Base-by-base conservation (phyloP, 768 basidiomycete species). In the Clitopilus passeckerianus region DNA sequence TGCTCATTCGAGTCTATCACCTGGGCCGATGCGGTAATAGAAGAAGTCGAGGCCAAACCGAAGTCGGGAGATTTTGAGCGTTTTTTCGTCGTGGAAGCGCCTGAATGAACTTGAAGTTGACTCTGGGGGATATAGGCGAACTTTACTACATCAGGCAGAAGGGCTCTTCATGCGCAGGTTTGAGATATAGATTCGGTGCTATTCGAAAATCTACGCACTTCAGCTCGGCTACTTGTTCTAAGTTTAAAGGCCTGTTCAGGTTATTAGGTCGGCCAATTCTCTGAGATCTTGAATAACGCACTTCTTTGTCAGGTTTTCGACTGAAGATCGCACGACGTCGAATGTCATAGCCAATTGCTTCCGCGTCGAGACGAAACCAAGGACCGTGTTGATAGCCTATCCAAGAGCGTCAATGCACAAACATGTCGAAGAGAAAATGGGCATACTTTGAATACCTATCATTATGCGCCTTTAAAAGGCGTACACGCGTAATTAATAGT, bases 381-480 rank as follows among this genome's bases (percentile, higher is more conserved):
- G 80, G 4, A 96, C 91, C 14, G 93, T 92, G 65, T 95, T 95
- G 53, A 95, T 75, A 9, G 93, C 91, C 91, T 95, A 59, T 16
- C 10, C 54, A 14, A 3, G 30, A 35, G 22, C 27, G 16, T 35
- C 44, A 14, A 56, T 57, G 53, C 16, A 54, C 41, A 12, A 27
- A 37, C 53, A 37, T 18, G 30, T 6, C 15, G 37, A 30, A 53
- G 23, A 34, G 54, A 30, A 56, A 37, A 52, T 56, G 5, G 34
- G 50, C 54, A 78, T 22, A 83, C 72, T 77, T 84, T 60, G 65
- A 64, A 66, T 1, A 66, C 64, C 65, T 68, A 59, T 2, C 3
- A 30, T 30, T 30, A 7, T 3, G 7, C 27, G 4, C 3, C 7
- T 30, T 30, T 30, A 30, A 3, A 30, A 30, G 4, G 27, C 27